These are phyloP conservation scores for Ceratocystis variospora DNA, from an alignment of 2,329 filamentous ascomycete genomes.

Conservation along the genomic window DNA sequence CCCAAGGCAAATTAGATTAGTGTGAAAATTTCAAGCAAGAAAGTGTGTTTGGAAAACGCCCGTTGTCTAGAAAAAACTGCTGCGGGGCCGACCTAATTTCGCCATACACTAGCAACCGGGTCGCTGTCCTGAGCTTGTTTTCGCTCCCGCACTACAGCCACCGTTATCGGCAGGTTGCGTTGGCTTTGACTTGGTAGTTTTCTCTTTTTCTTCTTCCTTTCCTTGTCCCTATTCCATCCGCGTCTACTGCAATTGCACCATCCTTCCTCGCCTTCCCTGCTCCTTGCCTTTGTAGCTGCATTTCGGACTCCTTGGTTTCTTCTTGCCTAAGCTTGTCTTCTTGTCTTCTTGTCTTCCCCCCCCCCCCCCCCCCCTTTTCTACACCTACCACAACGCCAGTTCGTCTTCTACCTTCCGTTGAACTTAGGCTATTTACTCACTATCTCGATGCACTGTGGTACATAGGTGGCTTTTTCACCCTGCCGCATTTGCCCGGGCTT, in stretches of 20 bases:
- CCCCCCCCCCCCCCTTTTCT: not conserved
- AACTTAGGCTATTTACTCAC: no score
- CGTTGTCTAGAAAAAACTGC: not conserved
- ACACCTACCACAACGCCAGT: no score
- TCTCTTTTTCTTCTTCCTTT: not conserved
- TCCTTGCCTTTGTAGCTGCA: not conserved
- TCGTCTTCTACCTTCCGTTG: no score
- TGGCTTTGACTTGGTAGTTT: not conserved
- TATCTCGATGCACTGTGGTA: not conserved
- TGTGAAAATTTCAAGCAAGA: not conserved
- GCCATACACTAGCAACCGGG: not conserved
- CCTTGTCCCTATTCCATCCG: not conserved
- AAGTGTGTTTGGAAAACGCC: not conserved
- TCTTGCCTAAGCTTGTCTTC: not conserved
- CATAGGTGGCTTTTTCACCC: slow-evolving; percentile 2
- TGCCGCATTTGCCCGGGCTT: not conserved
- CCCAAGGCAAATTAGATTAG: not conserved
- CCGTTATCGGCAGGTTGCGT: slow-evolving; percentile 1
- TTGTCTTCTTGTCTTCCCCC: no score
- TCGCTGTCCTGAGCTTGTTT: not conserved
- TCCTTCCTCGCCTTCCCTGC: not conserved
- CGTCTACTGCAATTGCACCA: slow-evolving; percentile 1
- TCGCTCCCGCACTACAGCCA: not conserved
- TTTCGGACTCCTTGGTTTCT: not conserved
- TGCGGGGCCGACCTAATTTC: not conserved